Percentiles rank a stretch among this genome's conserved stretches.
Conservation (phyloP, 257 asterid species). For the Haberlea rhodopensis region DNA sequence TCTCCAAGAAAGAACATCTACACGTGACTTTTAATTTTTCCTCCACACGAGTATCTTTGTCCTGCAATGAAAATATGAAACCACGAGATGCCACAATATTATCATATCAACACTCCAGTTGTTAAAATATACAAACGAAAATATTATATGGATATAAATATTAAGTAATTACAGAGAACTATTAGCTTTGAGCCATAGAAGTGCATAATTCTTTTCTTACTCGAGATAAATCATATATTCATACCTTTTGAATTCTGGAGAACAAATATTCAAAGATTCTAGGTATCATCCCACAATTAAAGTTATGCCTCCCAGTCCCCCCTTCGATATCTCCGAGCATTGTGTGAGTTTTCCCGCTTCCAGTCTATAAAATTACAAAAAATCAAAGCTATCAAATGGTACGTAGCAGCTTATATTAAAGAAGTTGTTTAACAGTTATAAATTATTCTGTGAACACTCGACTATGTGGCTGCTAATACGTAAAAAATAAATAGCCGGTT, state of each 20-base stretch:
- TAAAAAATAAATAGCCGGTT: background rate
- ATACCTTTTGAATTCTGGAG: constrained; percentile 93
- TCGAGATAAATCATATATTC: constrained; percentile 15
- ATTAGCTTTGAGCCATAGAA: background rate
- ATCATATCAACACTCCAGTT: background rate
- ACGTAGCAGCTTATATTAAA: too few relatives aligned
- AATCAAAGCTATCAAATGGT: constrained; percentile 14
- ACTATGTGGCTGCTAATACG: background rate
- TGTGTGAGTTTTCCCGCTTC: constrained; percentile 98
- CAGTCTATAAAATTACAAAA: constrained; percentile 52
- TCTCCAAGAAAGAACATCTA: constrained; percentile 90
- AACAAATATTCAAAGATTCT: constrained; percentile 91
- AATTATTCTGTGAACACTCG: constrained; percentile 10
- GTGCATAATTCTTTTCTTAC: background rate
- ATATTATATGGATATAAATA: background rate
- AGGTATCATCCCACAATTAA: constrained; percentile 94
- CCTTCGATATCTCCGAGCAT: constrained; percentile 99
- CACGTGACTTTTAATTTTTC: constrained; percentile 76
- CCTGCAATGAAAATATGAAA: constrained; percentile 45
- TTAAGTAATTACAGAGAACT: background rate
- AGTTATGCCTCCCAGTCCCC: constrained; percentile 88
- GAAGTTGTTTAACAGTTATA: background rate
- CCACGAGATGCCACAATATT: constrained; percentile 16
- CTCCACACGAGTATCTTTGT: constrained; percentile 88
- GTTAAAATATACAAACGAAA: constrained; percentile 10